Base-by-base conservation (phyloP, 352 stramenopile species). In the Globisporangium camurandrum region DNA sequence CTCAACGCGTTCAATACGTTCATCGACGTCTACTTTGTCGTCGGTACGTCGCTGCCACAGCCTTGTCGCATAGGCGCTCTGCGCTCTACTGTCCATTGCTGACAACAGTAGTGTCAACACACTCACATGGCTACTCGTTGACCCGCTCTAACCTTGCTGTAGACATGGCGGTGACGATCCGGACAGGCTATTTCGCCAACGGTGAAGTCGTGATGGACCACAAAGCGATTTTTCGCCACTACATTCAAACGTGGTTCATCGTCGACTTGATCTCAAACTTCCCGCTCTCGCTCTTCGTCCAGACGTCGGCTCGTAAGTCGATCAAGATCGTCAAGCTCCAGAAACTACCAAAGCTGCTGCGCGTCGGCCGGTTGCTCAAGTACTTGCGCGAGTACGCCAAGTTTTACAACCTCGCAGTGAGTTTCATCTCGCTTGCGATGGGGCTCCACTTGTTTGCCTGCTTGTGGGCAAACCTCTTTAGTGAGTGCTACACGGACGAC, bases 321-420 rank as follows among this genome's bases (percentile, higher is more conserved):
- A 57, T 91, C 48, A 93, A 91, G 50, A 88, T 91, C 26, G 64
- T 90, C 10, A 90, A 90, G 34, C 59, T 95, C 2, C 75, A 92
- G 48, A 94, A 92, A 39, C 77, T 90, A n/a, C 80, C 78, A 12
- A 92, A 90, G 52, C 53, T 94, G 4, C 61, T 94, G 12, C 80
- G 82, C 3, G 67, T 93, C 41, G 77, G 75, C 16, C 69, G 75
- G 0, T 57, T 89, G 19, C 64, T 91, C 33, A 86, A 87, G 55
- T 88, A 88, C 58, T 54, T 91, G 23, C 71, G 75, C 45, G 74
- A 88, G 59, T 89, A 89, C 53, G 80, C 78, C 51, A 89, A 91
- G 62, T 92, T 88, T 53, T 92, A 88, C 61, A 86, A 93, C 47
- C 63, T 89, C 22, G 69, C 75, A 12, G 56, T 90, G 20, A 89